Evolutionary conservation across 2,329 filamentous ascomycete species (phyloP), one percentile per base, ranked within the genome.

Genomic region (Epichloe gansuensis): DNA sequence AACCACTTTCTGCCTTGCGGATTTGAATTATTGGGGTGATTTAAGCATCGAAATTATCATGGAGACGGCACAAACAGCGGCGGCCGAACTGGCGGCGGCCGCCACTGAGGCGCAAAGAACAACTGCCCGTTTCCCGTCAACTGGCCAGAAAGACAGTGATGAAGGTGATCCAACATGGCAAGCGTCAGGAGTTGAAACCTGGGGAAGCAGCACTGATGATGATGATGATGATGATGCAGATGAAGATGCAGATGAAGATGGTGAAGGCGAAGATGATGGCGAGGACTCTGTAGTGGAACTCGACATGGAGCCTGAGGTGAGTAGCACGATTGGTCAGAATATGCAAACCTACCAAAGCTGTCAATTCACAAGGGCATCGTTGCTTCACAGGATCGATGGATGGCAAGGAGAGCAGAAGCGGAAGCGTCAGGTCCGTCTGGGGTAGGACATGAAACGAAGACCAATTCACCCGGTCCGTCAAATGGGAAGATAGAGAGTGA

Each of bases 131-230:
- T 31, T 41, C 15, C 38, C 38, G 25, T 12, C 21, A 3, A 37
- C 6, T 25, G 9, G 23, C 15, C 5, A 23, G 17, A 28, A 13
- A 28, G 44, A 38, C 12, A 25, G 28, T 5, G 21, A 9, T 12
- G 45, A 15, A 6, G 51, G n/a, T 2, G 43, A 46, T 35, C 7
- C 28, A 13, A 17, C 25, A 21, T 46, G 43, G 44, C n/a, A 46
- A 12, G 21, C 34, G 21, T 17, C 34, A 13, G 43, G 43, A 38
- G 44, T 52, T n/a, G 50, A 52, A 21, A 42, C 43, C 2, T 52
- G 50, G 43, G 44, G 44, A 13, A 52, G 50, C 13, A 52, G 50
- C 50, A 42, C 43, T 21, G 49, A 31, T 15, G 50, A 52, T 12
- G 37, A 41, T 2, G 46, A 48, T 9, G 37, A 39, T 17, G 46